Evolutionary conservation across 2,329 filamentous ascomycete species (phyloP), one percentile per base, ranked within the genome.

Genomic region (Fusarium begoniae): DNA sequence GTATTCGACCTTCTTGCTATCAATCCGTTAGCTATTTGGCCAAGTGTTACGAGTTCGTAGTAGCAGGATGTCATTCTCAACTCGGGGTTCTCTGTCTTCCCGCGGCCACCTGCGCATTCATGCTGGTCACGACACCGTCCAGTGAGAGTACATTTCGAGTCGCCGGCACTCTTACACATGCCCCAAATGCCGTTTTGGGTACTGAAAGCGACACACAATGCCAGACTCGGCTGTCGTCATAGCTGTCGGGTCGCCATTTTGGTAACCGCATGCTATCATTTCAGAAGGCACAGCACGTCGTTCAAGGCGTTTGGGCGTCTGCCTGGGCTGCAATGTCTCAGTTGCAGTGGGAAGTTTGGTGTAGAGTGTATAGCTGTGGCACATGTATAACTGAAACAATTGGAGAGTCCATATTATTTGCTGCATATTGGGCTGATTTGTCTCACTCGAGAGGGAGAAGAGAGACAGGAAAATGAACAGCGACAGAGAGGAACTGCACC

Each of bases 51-150:
- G 51, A 8, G 24, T 10, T 5, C 2, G 5, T 2, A 74, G 35
- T 71, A 83, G 80, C 83, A 85, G 35, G 79, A 80, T 35, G 82
- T 79, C 0, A 82, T 84, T 3, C 77, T 79, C 13, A 83, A 50
- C 3, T 62, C 64, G 5, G 64, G 35, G 4, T 67, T 71, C 2
- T 70, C 63, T 2, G 72, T 75, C 32, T 74, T 74, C 0, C 80
- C 81, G 45, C 82, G 84, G 8, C 81, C 81, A 12, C 53, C 62
- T 2, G 75, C 75, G 47, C 84, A 85, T 2, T 70, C 53, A 38
- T 76, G 67, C 3, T 69, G 63, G 62, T 85, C 84, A 10, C 80
- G 47, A 48, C 83, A 85, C 40, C 74, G 77, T 13, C 80, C 83
- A 3, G 79, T 80, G 7, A 85, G 66, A 1, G 81, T 81, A 26